Evolutionary conservation across 495 filamentous ascomycete genomes (phyloP).

Genomic region (Trichoderma virens): DNA sequence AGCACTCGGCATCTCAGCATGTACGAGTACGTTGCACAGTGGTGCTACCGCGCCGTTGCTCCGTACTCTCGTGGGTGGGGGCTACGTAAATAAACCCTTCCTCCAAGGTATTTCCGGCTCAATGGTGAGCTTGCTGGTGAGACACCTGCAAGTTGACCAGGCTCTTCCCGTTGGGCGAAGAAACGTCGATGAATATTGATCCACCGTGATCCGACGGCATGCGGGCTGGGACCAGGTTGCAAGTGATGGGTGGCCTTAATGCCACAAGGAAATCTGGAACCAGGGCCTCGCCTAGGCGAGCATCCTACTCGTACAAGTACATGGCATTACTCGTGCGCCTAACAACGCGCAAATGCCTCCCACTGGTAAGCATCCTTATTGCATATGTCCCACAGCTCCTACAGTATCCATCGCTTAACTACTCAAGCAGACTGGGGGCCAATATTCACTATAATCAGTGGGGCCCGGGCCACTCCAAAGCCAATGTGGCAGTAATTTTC

Average conservation of each 20-base stretch:
- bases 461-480: background rate
- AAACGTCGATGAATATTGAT: background rate
- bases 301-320: background rate
- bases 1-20: background rate
- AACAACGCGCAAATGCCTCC: background rate
- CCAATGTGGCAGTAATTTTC: background rate
- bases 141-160: slow-evolving; percentile 1
- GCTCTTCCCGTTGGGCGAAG: background rate
- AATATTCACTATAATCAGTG: slow-evolving; percentile 2
- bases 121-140: slow-evolving; percentile 8
- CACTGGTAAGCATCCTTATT: background rate
- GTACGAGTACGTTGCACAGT: background rate
- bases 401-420: slow-evolving; percentile 1
- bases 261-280: background rate
- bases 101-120: slow-evolving; percentile 3
- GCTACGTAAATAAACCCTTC: background rate
- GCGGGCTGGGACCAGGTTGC: background rate
- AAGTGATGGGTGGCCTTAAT: background rate
- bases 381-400: background rate
- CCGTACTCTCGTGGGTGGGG: background rate
- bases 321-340: slow-evolving; percentile 3
- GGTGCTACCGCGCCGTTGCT: background rate
- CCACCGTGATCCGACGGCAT: slow-evolving; percentile 7
- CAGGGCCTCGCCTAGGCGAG: background rate
- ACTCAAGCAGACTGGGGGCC: background rate